Base-by-base conservation (phyloP, 345 rosid genomes). In the Pistacia vera region DNA sequence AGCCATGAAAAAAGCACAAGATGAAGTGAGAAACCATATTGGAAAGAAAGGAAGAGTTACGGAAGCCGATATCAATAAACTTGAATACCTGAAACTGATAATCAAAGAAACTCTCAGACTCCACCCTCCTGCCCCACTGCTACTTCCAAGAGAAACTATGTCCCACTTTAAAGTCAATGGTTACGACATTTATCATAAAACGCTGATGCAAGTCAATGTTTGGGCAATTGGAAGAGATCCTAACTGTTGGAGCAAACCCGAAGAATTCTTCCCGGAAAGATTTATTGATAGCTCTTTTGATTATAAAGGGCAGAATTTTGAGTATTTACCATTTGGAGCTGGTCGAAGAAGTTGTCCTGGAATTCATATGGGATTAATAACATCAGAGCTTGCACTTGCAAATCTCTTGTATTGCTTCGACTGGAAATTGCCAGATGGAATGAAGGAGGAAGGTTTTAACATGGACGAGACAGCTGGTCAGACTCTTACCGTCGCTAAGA, bases 181-280 rank as follows among this genome's bases (percentile, higher is more conserved):
- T 36, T 81, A 83, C 66, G 58, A 64, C 52, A 75, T 88, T 30
- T 17, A 72, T 36, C 85, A 79, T 0, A 83, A 80, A 55, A 91
- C 80, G 2, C 70, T 66, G 8, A 71, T 89, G 38, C 79, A 66
- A 35, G 72, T 91, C 35, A 84, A 89, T 20, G 86, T 30, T 48
- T 84, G 82, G 81, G 88, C 87, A 33, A 87, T 89, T 2, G 91
- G 84, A 9, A 75, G 89, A 72, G 88, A 86, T 68, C 83, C 88
- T 0, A 69, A 57, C 0, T 73, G 65, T 44, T 87, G 90, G 90
- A 77, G 79, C 44, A 46, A 81, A 14, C 86, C 89, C 4, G 80
- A 85, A 48, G 84, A 85, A 68, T 89, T 85, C 78, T 48, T 16
- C 6, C 92, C 90, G 0, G 89, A 87, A 61, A 85, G 90, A 38